Percentiles rank a stretch among this genome's conserved stretches.
Evolutionary conservation across 768 basidiomycete genomes (phyloP).

Genomic region (Russula compacta): DNA sequence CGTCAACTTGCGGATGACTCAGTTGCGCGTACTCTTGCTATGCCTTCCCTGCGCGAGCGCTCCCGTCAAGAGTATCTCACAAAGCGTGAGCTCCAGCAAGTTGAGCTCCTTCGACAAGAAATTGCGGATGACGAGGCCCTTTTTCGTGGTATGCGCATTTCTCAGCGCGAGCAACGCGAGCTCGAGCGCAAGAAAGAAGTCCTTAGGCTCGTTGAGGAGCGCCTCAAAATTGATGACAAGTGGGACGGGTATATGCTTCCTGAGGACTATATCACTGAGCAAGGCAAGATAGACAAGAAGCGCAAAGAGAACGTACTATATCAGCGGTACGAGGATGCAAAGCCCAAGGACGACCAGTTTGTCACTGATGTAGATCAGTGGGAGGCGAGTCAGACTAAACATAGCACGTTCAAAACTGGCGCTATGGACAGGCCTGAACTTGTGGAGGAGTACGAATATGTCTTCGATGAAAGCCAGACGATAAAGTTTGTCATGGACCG

Average conservation of each 20-base stretch:
- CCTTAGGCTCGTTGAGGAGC: conserved; percentile 84
- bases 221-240: conserved; percentile 89
- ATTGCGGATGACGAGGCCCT: conserved; percentile 91
- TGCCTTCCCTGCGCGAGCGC: conserved; percentile 72
- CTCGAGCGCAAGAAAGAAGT: conserved; percentile 89
- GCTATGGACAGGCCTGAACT: conserved; percentile 82
- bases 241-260: conserved; percentile 95
- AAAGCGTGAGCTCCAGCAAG: conserved; percentile 92
- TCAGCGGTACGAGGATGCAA: conserved; percentile 89
- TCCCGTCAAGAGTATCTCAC: conserved; percentile 94
- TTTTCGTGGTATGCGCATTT: conserved; percentile 84
- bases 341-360: conserved; percentile 87
- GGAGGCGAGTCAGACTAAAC: conserved; percentile 85
- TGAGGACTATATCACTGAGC: conserved; percentile 96
- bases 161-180: conserved; percentile 73
- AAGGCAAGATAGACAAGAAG: conserved; percentile 96
- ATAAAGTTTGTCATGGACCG: conserved; percentile 90
- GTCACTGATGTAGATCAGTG: conserved; percentile 96
- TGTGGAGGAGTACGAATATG: conserved; percentile 88
- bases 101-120: conserved; percentile 86
- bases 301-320: conserved; percentile 90
- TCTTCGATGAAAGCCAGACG: conserved; percentile 96
- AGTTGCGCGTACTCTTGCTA: conserved; percentile 38
- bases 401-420: conserved; percentile 84
- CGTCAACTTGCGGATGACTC: conserved; percentile 65